phyloP scores from a whole-genome alignment of 306 rosid genomes.

The Lathyrus sativus region DNA sequence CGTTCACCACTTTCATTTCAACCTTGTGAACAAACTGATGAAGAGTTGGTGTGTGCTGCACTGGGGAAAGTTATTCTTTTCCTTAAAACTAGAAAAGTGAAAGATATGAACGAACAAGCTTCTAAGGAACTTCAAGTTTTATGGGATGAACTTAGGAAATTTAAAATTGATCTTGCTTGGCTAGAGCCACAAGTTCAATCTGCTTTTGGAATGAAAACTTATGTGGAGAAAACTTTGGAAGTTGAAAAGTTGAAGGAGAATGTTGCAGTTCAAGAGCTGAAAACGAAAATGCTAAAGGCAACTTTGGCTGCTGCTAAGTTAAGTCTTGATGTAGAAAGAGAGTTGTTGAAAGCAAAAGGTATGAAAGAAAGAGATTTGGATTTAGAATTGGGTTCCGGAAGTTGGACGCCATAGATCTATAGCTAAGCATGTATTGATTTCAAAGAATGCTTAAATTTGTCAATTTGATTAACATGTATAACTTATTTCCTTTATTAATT shows the following conservation, averaged over 20 bases:
- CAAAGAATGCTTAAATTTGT: background rate
- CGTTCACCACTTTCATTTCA: no score
- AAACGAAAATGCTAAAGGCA: conserved; percentile 8
- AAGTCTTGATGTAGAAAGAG: background rate
- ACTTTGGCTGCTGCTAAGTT: conserved; percentile 23
- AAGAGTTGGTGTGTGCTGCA: no score
- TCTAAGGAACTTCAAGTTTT: no score
- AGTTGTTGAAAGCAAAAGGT: conserved; percentile 7
- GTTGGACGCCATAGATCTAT: background rate
- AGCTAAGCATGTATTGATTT: background rate
- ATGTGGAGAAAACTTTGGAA: conserved; percentile 28
- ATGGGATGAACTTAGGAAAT: no score
- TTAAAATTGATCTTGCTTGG: conserved; percentile 36
- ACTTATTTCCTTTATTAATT: no score
- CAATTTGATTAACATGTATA: no score
- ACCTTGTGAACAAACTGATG: no score
- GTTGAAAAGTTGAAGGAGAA: conserved; percentile 1
- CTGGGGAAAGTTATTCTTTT: background rate
- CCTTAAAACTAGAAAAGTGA: no score
- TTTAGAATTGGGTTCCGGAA: conserved; percentile 26
- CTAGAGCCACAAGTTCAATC: conserved; percentile 41
- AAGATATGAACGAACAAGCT: no score
- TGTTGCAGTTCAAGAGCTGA: conserved; percentile 12
- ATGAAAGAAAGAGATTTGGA: conserved; percentile 24
- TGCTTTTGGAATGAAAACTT: conserved; percentile 24